phyloP scores from a whole-genome alignment of 2,329 filamentous ascomycete genomes.

The Macroventuria anomochaeta region DNA sequence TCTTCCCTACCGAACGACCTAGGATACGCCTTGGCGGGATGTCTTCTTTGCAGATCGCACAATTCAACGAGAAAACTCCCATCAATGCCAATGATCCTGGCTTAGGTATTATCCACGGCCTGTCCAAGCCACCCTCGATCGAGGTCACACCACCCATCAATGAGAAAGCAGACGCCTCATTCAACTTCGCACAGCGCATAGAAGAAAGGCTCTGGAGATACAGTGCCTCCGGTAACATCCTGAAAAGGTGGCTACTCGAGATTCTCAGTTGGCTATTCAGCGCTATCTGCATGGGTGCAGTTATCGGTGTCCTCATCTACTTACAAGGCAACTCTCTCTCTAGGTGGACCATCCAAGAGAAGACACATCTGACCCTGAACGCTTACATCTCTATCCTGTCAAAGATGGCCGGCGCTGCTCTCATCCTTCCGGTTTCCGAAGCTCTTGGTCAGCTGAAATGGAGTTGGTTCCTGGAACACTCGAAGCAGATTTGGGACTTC shows the following conservation, averaged over 20 bases:
- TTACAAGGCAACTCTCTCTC: slow-evolving; percentile 14
- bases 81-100: slow-evolving; percentile 9
- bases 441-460: slow-evolving; percentile 46
- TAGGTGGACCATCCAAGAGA: slow-evolving; percentile 17
- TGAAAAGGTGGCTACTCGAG: slow-evolving; percentile 36
- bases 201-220: slow-evolving; percentile 29
- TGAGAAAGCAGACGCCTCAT: neutral
- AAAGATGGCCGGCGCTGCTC: slow-evolving; percentile 36
- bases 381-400: slow-evolving; percentile 38
- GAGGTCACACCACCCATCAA: slow-evolving; percentile 11
- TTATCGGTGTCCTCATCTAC: slow-evolving; percentile 24
- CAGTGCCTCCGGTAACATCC: slow-evolving; percentile 22
- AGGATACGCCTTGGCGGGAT: slow-evolving; percentile 19
- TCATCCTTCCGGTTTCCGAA: slow-evolving; percentile 38
- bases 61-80: slow-evolving; percentile 16
- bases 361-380: slow-evolving; percentile 31
- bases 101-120: slow-evolving; percentile 12
- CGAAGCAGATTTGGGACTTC: slow-evolving; percentile 44
- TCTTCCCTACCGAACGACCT: slow-evolving; percentile 24
- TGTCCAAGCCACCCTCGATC: slow-evolving; percentile 16
- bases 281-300: slow-evolving; percentile 30
- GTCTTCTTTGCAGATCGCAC: slow-evolving; percentile 15
- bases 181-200: slow-evolving; percentile 34
- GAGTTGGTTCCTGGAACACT: slow-evolving; percentile 41
- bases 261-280: slow-evolving; percentile 37